phyloP scores from a whole-genome alignment of 2,329 filamentous ascomycete genomes.

The Penicillium verrucosum region DNA sequence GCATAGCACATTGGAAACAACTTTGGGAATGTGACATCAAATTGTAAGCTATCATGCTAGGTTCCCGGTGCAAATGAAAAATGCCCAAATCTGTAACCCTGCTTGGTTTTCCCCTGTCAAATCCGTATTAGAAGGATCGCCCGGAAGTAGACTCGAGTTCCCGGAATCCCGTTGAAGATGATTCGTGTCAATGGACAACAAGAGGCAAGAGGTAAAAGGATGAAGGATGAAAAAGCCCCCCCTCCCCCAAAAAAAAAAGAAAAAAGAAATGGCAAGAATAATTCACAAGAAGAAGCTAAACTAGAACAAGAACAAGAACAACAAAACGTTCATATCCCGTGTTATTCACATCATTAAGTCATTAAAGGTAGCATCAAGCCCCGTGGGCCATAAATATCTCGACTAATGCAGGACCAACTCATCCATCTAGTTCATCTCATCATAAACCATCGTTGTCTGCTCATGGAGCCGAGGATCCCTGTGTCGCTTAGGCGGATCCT shows the following conservation, averaged over 20 bases:
- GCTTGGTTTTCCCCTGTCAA: neutral
- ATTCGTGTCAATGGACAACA: neutral
- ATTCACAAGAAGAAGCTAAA: conserved; percentile 4
- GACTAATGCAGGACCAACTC: conserved; percentile 6
- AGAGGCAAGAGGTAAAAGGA: neutral
- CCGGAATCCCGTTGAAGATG: neutral
- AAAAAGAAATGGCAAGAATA: neutral
- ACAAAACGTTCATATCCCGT: neutral
- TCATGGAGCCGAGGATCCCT: neutral
- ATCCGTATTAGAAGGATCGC: conserved; percentile 3
- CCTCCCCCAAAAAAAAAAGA: neutral
- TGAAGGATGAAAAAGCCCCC: neutral
- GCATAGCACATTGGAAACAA: neutral
- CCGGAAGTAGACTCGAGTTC: neutral
- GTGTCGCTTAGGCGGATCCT: conserved; percentile 31
- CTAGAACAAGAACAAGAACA: conserved; percentile 9
- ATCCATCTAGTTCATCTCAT: neutral
- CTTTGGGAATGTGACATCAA: neutral
- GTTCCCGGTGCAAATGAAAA: neutral
- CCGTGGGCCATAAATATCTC: neutral
- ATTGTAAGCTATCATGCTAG: neutral
- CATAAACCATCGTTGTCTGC: neutral
- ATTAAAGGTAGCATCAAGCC: conserved; percentile 11
- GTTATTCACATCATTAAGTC: conserved; percentile 10
- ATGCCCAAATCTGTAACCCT: neutral